Evolutionary conservation across 75 land plant species (phyloP).

Genomic region (Selaginella tamariscina): DNA sequence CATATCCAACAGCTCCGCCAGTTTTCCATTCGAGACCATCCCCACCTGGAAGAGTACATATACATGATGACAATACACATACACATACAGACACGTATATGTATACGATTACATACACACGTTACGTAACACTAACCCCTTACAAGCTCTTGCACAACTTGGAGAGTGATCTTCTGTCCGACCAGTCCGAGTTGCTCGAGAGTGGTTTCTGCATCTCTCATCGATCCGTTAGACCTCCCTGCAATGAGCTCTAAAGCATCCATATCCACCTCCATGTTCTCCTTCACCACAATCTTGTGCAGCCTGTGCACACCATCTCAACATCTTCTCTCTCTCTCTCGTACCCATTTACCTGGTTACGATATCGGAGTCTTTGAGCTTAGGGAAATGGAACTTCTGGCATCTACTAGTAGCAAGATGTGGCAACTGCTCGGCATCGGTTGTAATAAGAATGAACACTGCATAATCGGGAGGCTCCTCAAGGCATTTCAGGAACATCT

Average conservation of each 20-base stretch:
- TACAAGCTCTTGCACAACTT: constrained; percentile 61
- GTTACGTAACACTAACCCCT: neutral
- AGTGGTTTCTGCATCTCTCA: constrained; percentile 70
- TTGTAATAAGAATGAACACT: constrained; percentile 61
- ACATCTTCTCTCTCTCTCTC: too few species aligned
- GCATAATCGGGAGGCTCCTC: constrained; percentile 43
- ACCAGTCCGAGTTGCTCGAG: constrained; percentile 70
- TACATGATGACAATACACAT: too few species aligned
- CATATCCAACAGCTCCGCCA: constrained; percentile 45
- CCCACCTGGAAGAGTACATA: constrained; percentile 33
- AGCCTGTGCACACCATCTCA: too few species aligned
- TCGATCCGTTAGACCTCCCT: constrained; percentile 53
- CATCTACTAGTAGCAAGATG: constrained; percentile 40
- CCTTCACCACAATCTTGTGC: constrained; percentile 30
- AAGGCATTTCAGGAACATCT: constrained; percentile 36
- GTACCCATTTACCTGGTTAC: too few species aligned
- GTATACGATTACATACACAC: too few species aligned
- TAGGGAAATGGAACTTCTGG: constrained; percentile 46
- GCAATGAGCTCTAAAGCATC: constrained; percentile 59
- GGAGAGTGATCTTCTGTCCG: constrained; percentile 42
- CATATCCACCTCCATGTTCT: constrained; percentile 38
- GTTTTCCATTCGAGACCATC: constrained; percentile 51
- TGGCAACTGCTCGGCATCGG: constrained; percentile 48
- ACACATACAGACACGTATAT: too few species aligned
- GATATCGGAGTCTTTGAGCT: constrained; percentile 55